These are phyloP conservation scores for Zea luxurians DNA, from an alignment of 176 grass and related monocot genomes.

Conservation along the genomic window DNA sequence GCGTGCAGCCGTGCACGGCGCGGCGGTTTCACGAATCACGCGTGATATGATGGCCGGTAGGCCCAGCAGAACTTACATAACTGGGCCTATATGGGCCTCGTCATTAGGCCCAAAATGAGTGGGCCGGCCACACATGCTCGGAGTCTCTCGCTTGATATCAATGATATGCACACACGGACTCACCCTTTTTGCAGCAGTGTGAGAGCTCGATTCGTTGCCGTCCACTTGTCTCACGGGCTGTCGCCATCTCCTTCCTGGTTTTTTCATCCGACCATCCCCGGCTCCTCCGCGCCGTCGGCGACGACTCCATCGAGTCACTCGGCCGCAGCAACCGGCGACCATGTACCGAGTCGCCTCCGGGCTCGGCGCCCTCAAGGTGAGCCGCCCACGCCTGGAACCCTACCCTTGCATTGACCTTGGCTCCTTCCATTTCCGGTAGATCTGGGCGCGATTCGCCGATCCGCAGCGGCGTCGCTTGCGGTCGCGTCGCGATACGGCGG, in stretches of 20 bases:
- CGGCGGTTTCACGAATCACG: constrained; percentile 26
- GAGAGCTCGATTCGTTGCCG: constrained; percentile 18
- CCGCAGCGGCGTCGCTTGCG: background rate
- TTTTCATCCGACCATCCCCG: background rate
- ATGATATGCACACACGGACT: background rate
- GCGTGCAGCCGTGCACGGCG: constrained; percentile 25
- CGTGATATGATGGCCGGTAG: background rate
- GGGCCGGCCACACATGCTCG: background rate
- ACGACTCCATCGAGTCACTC: constrained; percentile 16
- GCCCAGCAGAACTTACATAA: background rate
- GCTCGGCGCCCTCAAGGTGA: constrained; percentile 78
- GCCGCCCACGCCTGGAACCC: constrained; percentile 28
- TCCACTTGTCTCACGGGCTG: constrained; percentile 40
- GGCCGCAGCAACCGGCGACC: constrained; percentile 18
- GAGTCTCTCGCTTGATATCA: background rate
- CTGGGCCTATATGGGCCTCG: background rate
- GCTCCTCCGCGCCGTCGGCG: constrained; percentile 39
- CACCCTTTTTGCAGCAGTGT: background rate
- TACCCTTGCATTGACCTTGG: background rate
- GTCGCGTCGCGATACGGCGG: background rate
- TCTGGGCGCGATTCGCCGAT: constrained; percentile 43
- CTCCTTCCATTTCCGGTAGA: constrained; percentile 31
- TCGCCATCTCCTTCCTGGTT: constrained; percentile 26
- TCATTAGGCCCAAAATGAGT: background rate
- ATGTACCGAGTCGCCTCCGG: constrained; percentile 72